phyloP scores from a whole-genome alignment of 2,329 filamentous ascomycete species.

The Fusarium floridanum region DNA sequence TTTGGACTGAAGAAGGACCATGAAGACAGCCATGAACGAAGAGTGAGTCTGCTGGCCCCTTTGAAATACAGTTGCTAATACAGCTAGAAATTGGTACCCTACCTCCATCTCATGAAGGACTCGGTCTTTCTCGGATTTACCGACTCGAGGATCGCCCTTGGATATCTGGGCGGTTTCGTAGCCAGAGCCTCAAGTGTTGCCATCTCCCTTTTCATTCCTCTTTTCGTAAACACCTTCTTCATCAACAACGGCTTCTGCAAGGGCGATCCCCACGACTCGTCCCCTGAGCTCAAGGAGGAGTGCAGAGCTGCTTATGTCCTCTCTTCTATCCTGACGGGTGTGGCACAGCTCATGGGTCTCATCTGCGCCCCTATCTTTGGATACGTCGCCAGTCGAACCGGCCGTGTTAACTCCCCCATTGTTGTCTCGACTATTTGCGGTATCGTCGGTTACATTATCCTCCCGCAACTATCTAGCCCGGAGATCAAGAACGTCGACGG shows the following conservation, averaged over 20 bases:
- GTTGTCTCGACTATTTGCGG: conserved; percentile 79
- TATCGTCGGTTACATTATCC: conserved; percentile 80
- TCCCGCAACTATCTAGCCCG: conserved; percentile 82
- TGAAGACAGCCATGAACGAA: conserved; percentile 38
- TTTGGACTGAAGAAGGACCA: conserved; percentile 56
- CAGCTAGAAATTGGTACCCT: conserved; percentile 62
- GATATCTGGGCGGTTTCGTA: conserved; percentile 94
- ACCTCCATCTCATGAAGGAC: conserved; percentile 70
- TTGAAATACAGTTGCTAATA: conserved; percentile 22
- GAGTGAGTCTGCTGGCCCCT: conserved; percentile 41
- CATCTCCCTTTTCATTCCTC: conserved; percentile 93
- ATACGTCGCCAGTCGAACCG: conserved; percentile 79
- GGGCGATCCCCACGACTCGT: conserved; percentile 72
- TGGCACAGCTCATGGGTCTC: conserved; percentile 88
- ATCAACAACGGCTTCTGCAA: conserved; percentile 84
- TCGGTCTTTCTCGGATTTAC: conserved; percentile 78
- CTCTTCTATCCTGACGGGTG: conserved; percentile 87
- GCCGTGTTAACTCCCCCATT: conserved; percentile 79
- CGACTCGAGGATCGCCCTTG: conserved; percentile 84
- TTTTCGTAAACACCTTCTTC: conserved; percentile 94
- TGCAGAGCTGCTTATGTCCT: conserved; percentile 91
- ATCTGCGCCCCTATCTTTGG: conserved; percentile 90
- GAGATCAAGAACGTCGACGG: conserved; percentile 75
- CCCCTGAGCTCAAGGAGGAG: conserved; percentile 83
- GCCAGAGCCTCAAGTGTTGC: conserved; percentile 94